A percentile compares a stretch with the other conserved stretches of the same genome.
phyloP scores from a whole-genome alignment of 140 eudicot genomes.

The Oenanthe javanica region DNA sequence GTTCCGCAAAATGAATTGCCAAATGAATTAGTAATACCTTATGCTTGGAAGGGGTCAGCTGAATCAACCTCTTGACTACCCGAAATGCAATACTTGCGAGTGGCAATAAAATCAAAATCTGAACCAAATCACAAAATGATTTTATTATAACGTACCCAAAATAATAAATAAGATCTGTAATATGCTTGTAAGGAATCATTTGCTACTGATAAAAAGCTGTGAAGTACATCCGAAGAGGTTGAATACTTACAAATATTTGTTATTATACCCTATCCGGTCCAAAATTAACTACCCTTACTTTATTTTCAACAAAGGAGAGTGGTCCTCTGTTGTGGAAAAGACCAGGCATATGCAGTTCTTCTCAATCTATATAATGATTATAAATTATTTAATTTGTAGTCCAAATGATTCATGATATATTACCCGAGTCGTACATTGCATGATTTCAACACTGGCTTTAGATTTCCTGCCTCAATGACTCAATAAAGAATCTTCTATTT shows the following conservation, averaged over 20 bases:
- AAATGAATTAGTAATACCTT: constrained; percentile 38
- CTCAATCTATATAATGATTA: background rate
- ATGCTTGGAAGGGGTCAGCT: constrained; percentile 68
- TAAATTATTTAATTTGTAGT: background rate
- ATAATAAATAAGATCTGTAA: background rate
- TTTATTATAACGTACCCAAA: background rate
- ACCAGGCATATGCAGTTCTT: background rate
- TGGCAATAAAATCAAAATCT: constrained; percentile 83
- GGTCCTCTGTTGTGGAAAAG: background rate
- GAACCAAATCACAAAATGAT: constrained; percentile 13
- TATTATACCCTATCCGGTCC: background rate
- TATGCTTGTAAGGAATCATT: background rate
- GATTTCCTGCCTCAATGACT: background rate
- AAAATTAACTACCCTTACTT: background rate
- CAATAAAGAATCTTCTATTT: background rate
- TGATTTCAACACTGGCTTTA: background rate
- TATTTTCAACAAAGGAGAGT: background rate
- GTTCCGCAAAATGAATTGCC: constrained; percentile 7
- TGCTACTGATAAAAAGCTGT: background rate
- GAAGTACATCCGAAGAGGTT: background rate
- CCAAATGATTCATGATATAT: background rate
- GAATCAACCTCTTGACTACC: constrained; percentile 66
- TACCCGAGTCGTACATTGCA: background rate
- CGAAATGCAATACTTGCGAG: constrained; percentile 70
- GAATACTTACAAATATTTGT: background rate